phyloP scores from a whole-genome alignment of 2,329 filamentous ascomycete species.

The Exserohilum rostratum region DNA sequence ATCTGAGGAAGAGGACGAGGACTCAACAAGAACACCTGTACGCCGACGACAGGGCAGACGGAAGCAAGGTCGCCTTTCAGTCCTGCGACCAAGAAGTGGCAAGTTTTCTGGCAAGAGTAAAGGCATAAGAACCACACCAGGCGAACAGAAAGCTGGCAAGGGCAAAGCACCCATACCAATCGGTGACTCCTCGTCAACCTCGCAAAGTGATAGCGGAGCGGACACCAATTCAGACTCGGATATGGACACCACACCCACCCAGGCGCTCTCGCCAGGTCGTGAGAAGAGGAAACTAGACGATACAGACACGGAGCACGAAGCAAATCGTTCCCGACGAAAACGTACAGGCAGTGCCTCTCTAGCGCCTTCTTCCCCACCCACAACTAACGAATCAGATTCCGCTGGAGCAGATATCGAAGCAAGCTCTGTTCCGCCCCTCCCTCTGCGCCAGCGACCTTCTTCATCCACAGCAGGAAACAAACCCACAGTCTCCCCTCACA shows the following conservation, averaged over 20 bases:
- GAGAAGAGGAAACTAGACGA: conserved; percentile 39
- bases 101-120: conserved; percentile 47
- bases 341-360: conserved; percentile 32
- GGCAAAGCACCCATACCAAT: conserved; percentile 31
- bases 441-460: conserved; percentile 31
- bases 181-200: conserved; percentile 19
- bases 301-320: conserved; percentile 19
- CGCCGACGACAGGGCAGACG: conserved; percentile 24
- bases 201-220: conserved; percentile 15
- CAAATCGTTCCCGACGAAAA: conserved; percentile 31
- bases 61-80: conserved; percentile 42
- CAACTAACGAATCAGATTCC: conserved; percentile 19
- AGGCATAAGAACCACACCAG: conserved; percentile 11
- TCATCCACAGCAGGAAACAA: conserved; percentile 12
- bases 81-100: conserved; percentile 43
- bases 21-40: conserved; percentile 27
- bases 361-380: conserved; percentile 30
- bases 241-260: conserved; percentile 37
- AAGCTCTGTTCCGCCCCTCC: conserved; percentile 24
- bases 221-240: conserved; percentile 30
- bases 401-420: conserved; percentile 22
- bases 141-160: conserved; percentile 29
- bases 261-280: conserved; percentile 30
- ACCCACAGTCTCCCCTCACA: conserved; percentile 20
- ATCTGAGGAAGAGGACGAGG: conserved; percentile 26